Conservation (phyloP, 2,329 filamentous ascomycete species). For the Fusarium temperatum region DNA sequence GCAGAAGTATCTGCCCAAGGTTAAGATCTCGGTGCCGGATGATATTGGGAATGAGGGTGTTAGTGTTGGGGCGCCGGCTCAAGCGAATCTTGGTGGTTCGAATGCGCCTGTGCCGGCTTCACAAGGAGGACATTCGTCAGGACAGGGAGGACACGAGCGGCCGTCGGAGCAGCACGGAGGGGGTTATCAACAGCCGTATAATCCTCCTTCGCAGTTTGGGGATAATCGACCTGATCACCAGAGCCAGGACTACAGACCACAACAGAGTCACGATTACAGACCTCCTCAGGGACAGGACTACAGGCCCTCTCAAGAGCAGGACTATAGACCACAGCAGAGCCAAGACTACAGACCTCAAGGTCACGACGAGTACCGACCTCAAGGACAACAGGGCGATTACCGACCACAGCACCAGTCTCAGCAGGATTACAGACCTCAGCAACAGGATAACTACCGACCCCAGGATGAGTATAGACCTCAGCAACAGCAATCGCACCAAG, state of each 20-base stretch:
- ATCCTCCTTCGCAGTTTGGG: constrained; percentile 37
- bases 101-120: constrained; percentile 38
- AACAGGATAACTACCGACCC: constrained; percentile 8
- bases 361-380: neutral
- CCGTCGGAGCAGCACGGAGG: constrained; percentile 24
- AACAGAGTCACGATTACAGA: constrained; percentile 24
- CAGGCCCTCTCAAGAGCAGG: neutral
- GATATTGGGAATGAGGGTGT: constrained; percentile 59
- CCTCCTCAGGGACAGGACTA: constrained; percentile 12
- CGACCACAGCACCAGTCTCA: constrained; percentile 7
- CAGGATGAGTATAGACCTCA: constrained; percentile 27
- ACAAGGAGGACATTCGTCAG: constrained; percentile 24
- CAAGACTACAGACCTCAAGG: constrained; percentile 8
- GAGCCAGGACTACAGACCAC: neutral
- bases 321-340: neutral
- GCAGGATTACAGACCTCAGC: constrained; percentile 12
- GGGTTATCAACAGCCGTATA: constrained; percentile 40
- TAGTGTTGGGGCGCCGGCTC: constrained; percentile 51
- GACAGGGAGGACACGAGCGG: neutral
- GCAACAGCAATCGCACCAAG: constrained; percentile 24
- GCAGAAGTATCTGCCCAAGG: constrained; percentile 56
- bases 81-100: constrained; percentile 46
- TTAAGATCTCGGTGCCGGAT: constrained; percentile 56
- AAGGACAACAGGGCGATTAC: constrained; percentile 4
- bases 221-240: constrained; percentile 28